A percentile compares a stretch with the other conserved stretches of the same genome.
Evolutionary conservation across 2,329 filamentous ascomycete species (phyloP).

Genomic region (Aspergillus bombycis): DNA sequence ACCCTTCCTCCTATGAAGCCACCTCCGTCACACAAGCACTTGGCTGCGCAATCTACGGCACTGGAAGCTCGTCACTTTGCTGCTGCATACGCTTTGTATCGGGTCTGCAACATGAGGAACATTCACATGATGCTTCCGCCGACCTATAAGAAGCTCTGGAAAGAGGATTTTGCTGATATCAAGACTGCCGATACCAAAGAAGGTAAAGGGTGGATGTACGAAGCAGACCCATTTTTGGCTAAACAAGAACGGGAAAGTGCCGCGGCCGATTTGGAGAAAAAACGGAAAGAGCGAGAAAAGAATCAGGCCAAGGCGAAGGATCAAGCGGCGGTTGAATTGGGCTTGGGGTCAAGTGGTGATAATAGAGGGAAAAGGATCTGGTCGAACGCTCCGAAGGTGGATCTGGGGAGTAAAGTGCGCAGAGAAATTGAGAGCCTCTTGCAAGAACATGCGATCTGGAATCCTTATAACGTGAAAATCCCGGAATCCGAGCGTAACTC

Average conservation of each 20-base stretch:
- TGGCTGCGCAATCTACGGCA: slow-evolving; percentile 75
- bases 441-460: slow-evolving; percentile 81
- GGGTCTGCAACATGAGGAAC: slow-evolving; percentile 94
- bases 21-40: slow-evolving; percentile 73
- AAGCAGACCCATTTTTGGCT: slow-evolving; percentile 88
- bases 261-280: slow-evolving; percentile 75
- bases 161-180: slow-evolving; percentile 77
- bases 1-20: slow-evolving; percentile 81
- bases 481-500: slow-evolving; percentile 57
- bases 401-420: slow-evolving; percentile 84
- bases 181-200: slow-evolving; percentile 80
- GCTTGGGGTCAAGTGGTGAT: slow-evolving; percentile 39
- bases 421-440: slow-evolving; percentile 79
- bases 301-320: slow-evolving; percentile 66
- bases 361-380: slow-evolving; percentile 69
- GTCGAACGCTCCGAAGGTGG: slow-evolving; percentile 84
- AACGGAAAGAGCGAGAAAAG: slow-evolving; percentile 70
- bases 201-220: slow-evolving; percentile 85
- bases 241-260: slow-evolving; percentile 78
- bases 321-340: slow-evolving; percentile 63
- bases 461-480: slow-evolving; percentile 74
- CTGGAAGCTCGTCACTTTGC: slow-evolving; percentile 93
- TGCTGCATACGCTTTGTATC: slow-evolving; percentile 86
- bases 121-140: slow-evolving; percentile 93
- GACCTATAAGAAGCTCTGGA: slow-evolving; percentile 87